Percentiles rank a stretch among this genome's conserved stretches.
These are phyloP conservation scores for Tanozyma kutaoensis DNA, from an alignment of 805 yeast genomes.

Conservation along the genomic window DNA sequence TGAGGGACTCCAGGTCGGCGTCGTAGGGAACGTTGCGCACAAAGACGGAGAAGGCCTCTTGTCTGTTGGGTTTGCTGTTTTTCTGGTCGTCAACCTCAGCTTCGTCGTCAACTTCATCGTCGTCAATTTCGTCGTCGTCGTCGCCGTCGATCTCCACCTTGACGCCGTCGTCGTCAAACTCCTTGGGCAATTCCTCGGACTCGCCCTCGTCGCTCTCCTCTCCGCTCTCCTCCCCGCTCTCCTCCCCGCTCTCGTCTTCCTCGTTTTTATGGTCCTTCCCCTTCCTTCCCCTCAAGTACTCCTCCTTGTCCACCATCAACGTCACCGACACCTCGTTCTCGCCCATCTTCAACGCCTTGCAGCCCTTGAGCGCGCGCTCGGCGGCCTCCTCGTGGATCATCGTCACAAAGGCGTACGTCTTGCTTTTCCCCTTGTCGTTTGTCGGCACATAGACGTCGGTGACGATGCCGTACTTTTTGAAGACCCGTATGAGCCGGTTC, in stretches of 20 bases:
- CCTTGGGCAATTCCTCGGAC: slow-evolving; percentile 8
- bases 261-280: slow-evolving; percentile 25
- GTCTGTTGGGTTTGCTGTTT: slow-evolving; percentile 34
- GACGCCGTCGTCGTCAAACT: slow-evolving; percentile 16
- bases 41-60: slow-evolving; percentile 63
- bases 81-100: slow-evolving; percentile 10
- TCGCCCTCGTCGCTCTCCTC: slow-evolving; percentile 22
- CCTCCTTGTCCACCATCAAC: slow-evolving; percentile 77
- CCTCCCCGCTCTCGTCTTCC: slow-evolving; percentile 19
- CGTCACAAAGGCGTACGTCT: slow-evolving; percentile 90
- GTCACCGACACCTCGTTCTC: slow-evolving; percentile 92
- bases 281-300: too few relatives aligned
- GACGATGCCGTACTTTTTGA: slow-evolving; percentile 73
- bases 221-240: slow-evolving; percentile 13
- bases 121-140: slow-evolving; percentile 20
- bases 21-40: slow-evolving; percentile 92
- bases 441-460: slow-evolving; percentile 83
- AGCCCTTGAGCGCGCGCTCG: slow-evolving; percentile 63
- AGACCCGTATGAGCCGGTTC: slow-evolving; percentile 52
- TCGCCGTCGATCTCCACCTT: slow-evolving; percentile 13
- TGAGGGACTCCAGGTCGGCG: slow-evolving; percentile 68
- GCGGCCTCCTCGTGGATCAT: slow-evolving; percentile 76
- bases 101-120: slow-evolving; percentile 9
- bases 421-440: slow-evolving; percentile 76
- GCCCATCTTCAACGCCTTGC: slow-evolving; percentile 64